These are phyloP conservation scores for Cyberlindnera subsufficiens DNA, from an alignment of 805 yeast species.

Conservation along the genomic window DNA sequence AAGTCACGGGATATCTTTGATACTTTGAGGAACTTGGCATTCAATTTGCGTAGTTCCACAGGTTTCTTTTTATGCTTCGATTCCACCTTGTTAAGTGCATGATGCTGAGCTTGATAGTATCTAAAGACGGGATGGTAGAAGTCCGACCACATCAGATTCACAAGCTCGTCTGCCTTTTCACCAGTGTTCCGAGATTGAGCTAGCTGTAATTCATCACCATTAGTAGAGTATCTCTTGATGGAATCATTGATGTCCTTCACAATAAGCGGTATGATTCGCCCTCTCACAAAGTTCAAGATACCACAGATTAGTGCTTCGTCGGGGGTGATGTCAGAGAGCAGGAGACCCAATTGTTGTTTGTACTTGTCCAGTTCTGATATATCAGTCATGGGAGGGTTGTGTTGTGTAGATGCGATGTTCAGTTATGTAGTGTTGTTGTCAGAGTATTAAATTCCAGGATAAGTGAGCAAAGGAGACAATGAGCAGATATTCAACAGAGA, in stretches of 20 bases:
- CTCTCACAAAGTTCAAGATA: conserved; percentile 41
- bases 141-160: conserved; percentile 54
- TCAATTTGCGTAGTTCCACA: conserved; percentile 53
- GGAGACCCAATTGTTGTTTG: conserved; percentile 6
- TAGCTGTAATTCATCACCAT: conserved; percentile 2
- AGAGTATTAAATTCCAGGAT: too few relatives aligned
- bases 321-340: conserved; percentile 10
- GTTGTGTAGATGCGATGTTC: background rate
- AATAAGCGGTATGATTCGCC: conserved; percentile 40
- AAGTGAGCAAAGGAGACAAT: too few relatives aligned
- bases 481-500: too few relatives aligned
- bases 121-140: conserved; percentile 62
- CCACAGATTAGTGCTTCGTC: conserved; percentile 30
- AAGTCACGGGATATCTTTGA: conserved; percentile 41
- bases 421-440: too few relatives aligned
- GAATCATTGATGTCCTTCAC: conserved; percentile 28
- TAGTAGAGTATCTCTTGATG: background rate
- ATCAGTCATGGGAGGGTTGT: background rate
- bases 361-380: conserved; percentile 8
- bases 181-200: conserved; percentile 8
- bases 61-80: conserved; percentile 18
- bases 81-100: conserved; percentile 13
- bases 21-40: conserved; percentile 45
- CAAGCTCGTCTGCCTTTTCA: conserved; percentile 23
- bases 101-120: conserved; percentile 28